Conservation (phyloP, 192 early-diverging fungal species). For the Gryganskiella cystojenkinii region DNA sequence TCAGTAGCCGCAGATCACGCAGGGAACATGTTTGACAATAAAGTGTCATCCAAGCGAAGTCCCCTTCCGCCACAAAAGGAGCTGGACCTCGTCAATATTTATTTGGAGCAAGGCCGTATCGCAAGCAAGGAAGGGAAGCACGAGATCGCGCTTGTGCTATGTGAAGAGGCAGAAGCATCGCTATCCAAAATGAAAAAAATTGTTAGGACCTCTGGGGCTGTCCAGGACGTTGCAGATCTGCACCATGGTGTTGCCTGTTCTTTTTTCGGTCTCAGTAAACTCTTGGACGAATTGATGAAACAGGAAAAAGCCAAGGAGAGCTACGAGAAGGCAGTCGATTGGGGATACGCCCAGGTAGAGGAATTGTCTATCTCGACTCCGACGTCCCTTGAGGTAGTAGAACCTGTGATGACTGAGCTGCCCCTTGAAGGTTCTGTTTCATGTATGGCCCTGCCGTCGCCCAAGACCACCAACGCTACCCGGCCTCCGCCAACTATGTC, state of each 20-base stretch:
- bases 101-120: neutral
- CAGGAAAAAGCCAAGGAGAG: neutral
- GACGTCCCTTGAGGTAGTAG: too few relatives aligned
- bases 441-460: too few relatives aligned
- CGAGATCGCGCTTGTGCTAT: constrained; percentile 1
- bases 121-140: too few relatives aligned
- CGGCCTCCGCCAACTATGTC: too few relatives aligned
- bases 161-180: neutral
- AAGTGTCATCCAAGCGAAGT: neutral
- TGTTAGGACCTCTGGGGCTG: neutral
- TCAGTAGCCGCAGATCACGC: too few relatives aligned
- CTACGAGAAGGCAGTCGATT: constrained; percentile 2
- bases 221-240: neutral
- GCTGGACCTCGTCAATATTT: neutral
- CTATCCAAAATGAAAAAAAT: neutral
- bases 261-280: neutral
- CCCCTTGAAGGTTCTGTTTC: too few relatives aligned
- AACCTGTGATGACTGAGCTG: too few relatives aligned
- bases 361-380: too few relatives aligned
- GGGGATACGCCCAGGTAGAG: constrained; percentile 3
- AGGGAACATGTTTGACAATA: constrained; percentile 2
- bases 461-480: too few relatives aligned
- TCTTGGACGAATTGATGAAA: neutral
- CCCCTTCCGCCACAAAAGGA: neutral
- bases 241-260: neutral